phyloP scores from a whole-genome alignment of 768 basidiomycete genomes.

The Tricholoma furcatifolium region DNA sequence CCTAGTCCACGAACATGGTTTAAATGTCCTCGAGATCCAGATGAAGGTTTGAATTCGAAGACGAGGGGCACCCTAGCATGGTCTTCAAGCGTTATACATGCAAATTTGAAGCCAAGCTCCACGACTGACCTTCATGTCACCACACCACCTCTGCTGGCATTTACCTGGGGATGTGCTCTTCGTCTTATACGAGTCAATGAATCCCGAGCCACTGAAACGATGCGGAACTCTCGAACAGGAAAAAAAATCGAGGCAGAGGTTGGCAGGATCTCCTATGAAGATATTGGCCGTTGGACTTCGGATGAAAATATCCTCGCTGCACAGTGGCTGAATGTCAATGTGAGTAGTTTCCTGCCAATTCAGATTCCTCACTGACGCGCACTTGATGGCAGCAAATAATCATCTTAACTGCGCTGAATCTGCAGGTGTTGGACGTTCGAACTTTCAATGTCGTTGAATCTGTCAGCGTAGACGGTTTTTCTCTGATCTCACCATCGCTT shows the following conservation, averaged over 20 bases:
- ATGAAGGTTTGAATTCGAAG: slow-evolving; percentile 45
- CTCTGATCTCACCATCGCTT: slow-evolving; percentile 54
- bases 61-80: slow-evolving; percentile 73
- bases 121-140: slow-evolving; percentile 12
- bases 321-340: slow-evolving; percentile 87
- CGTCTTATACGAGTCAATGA: slow-evolving; percentile 68
- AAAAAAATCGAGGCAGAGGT: slow-evolving; percentile 59
- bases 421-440: slow-evolving; percentile 73
- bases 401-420: slow-evolving; percentile 49
- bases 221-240: slow-evolving; percentile 54
- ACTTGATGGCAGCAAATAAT: slow-evolving; percentile 60
- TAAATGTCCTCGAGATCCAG: slow-evolving; percentile 57
- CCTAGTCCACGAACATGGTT: slow-evolving; percentile 94
- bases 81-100: slow-evolving; percentile 63
- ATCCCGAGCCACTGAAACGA: slow-evolving; percentile 46
- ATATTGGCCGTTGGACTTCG: slow-evolving; percentile 57
- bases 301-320: slow-evolving; percentile 66
- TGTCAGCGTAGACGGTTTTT: slow-evolving; percentile 53
- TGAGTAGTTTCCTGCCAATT: slow-evolving; percentile 46
- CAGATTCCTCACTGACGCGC: slow-evolving; percentile 2
- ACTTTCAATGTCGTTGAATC: slow-evolving; percentile 59
- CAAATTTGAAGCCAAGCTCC: slow-evolving; percentile 18
- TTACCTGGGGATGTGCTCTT: slow-evolving; percentile 78
- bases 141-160: slow-evolving; percentile 66
- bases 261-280: slow-evolving; percentile 64